Percentiles rank a stretch among this genome's conserved stretches.
Conservation (phyloP, 345 rosid species). For the Kernera saxatilis region DNA sequence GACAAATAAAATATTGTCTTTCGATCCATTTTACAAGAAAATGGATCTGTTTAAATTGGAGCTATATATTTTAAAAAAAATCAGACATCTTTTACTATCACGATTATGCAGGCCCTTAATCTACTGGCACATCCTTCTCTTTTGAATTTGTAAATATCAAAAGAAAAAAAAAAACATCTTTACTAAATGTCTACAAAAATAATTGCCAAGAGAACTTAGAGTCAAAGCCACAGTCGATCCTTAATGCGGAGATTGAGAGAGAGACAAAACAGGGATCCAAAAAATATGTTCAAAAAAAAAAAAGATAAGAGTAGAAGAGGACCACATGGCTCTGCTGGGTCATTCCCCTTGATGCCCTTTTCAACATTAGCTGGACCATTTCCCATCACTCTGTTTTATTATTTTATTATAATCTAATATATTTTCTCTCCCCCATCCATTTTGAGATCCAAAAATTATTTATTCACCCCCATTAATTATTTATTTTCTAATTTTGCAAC, state of each 20-base stretch:
- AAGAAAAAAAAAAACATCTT: background rate
- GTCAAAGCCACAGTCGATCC: slow-evolving; percentile 17
- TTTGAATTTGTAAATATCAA: no score
- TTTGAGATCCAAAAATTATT: slow-evolving; percentile 7
- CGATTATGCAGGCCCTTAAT: no score
- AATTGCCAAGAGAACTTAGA: background rate
- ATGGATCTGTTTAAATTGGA: background rate
- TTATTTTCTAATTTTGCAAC: background rate
- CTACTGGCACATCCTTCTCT: no score
- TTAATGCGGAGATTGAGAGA: background rate
- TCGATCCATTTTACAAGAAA: background rate
- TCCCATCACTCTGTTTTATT: slow-evolving; percentile 18
- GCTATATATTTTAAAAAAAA: background rate
- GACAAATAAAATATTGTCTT: no score
- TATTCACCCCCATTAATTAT: background rate
- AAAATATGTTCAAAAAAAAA: slow-evolving; percentile 5
- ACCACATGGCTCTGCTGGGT: slow-evolving; percentile 34
- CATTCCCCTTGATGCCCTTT: slow-evolving; percentile 22
- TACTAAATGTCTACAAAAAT: background rate
- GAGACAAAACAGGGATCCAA: slow-evolving; percentile 23
- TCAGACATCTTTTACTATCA: background rate
- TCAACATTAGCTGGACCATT: slow-evolving; percentile 29
- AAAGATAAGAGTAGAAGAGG: slow-evolving; percentile 30
- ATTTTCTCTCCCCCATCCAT: slow-evolving; percentile 4
- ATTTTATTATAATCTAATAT: background rate